These are phyloP conservation scores for Phytophthora sp. DNA, from an alignment of 352 stramenopile genomes.

Conservation along the genomic window DNA sequence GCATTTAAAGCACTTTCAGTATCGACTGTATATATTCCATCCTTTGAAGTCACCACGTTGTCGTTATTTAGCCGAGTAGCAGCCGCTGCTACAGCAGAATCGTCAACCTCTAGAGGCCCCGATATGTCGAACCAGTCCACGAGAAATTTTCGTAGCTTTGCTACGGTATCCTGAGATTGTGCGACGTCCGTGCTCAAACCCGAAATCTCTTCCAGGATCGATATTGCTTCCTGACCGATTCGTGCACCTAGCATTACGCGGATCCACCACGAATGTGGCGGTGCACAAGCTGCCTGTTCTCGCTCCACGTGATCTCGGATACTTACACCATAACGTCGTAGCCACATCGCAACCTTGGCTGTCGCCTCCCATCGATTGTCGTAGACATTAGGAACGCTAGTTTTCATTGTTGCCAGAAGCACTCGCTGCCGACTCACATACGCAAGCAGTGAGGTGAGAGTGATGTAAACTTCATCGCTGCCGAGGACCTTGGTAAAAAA, in stretches of 20 bases:
- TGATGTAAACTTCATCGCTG: constrained; percentile 22
- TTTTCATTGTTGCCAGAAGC: constrained; percentile 23
- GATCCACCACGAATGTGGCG: constrained; percentile 29
- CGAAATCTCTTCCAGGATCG: constrained; percentile 24
- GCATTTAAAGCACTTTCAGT: constrained; percentile 8
- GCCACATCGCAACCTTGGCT: constrained; percentile 23
- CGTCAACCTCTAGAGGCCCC: constrained; percentile 4
- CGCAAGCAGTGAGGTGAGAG: constrained; percentile 22
- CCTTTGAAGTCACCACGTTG: constrained; percentile 11
- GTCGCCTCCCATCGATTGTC: constrained; percentile 25
- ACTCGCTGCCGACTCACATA: constrained; percentile 27
- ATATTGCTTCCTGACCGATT: constrained; percentile 21
- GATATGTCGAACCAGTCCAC: constrained; percentile 28
- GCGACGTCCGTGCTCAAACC: constrained; percentile 7
- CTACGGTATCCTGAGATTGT: constrained; percentile 8
- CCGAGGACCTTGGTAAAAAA: constrained; percentile 28
- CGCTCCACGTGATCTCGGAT: constrained; percentile 24
- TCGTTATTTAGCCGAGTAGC: constrained; percentile 1
- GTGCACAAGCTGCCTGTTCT: constrained; percentile 10
- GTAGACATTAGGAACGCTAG: constrained; percentile 7
- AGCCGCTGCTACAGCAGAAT: constrained; percentile 11
- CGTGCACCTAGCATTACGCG: constrained; percentile 19
- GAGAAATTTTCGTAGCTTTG: constrained; percentile 14
- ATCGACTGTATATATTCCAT: constrained; percentile 28
- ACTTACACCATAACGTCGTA: constrained; percentile 18